Evolutionary conservation across 495 filamentous ascomycete genomes (phyloP).

Genomic region (Jackrogersella minutella): DNA sequence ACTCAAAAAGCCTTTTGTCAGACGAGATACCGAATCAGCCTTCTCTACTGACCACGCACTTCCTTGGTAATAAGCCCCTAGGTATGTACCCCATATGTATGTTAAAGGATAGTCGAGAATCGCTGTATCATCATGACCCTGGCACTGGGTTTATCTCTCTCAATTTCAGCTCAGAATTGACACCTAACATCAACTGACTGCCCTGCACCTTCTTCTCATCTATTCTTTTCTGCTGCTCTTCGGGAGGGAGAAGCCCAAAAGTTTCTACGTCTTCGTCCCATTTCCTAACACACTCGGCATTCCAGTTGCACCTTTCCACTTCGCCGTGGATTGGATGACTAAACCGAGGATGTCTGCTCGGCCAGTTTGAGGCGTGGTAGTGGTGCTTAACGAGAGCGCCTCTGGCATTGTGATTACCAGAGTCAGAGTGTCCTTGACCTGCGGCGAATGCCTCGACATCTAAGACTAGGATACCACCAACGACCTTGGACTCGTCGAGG

Average conservation of each 20-base stretch:
- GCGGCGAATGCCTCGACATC: slow-evolving; percentile 71
- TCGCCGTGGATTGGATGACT: slow-evolving; percentile 68
- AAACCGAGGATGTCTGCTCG: slow-evolving; percentile 64
- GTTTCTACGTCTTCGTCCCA: slow-evolving; percentile 64
- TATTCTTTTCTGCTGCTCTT: slow-evolving; percentile 59
- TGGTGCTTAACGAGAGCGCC: slow-evolving; percentile 68
- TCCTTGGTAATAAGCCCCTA: too few relatives aligned
- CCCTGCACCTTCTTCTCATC: slow-evolving; percentile 48
- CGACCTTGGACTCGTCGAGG: slow-evolving; percentile 63
- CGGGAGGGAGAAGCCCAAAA: slow-evolving; percentile 55
- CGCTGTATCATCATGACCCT: background rate
- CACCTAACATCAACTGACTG: background rate
- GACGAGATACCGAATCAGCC: too few relatives aligned
- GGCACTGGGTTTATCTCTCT: background rate
- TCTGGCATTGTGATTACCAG: slow-evolving; percentile 66
- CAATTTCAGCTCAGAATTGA: background rate
- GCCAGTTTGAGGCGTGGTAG: slow-evolving; percentile 72
- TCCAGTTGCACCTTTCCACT: slow-evolving; percentile 72
- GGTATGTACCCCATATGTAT: too few relatives aligned
- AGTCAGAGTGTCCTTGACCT: slow-evolving; percentile 70
- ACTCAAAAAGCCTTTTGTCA: too few relatives aligned
- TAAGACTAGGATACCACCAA: slow-evolving; percentile 65
- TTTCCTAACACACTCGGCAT: slow-evolving; percentile 62
- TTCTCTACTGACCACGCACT: too few relatives aligned
- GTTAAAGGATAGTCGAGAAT: too few relatives aligned